Conservation (phyloP, 441 rosid species). For the Adansonia gregorii region DNA sequence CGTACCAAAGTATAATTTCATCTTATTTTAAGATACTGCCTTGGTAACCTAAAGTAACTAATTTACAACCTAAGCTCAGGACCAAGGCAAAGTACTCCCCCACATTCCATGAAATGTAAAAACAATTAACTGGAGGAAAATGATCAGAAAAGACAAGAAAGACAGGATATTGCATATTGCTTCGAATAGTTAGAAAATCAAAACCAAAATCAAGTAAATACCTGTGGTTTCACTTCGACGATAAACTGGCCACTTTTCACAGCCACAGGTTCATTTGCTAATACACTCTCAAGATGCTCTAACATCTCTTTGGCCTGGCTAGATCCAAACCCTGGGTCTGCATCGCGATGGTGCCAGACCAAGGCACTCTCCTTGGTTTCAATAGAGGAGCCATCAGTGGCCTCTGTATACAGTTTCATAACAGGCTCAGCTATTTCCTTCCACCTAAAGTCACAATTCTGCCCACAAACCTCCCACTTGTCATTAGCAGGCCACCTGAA, state of each 20-base stretch:
- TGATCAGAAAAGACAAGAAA: neutral
- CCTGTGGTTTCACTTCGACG: constrained; percentile 84
- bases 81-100: neutral
- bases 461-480: constrained; percentile 60
- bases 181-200: neutral
- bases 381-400: constrained; percentile 75
- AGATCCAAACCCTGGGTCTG: constrained; percentile 73
- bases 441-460: constrained; percentile 66
- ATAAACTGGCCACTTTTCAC: constrained; percentile 73
- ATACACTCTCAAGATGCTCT: constrained; percentile 76
- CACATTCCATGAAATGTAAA: neutral
- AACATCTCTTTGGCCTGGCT: constrained; percentile 78
- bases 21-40: neutral
- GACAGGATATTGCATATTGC: neutral
- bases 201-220: constrained; percentile 25
- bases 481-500: constrained; percentile 54
- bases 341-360: constrained; percentile 79
- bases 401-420: constrained; percentile 68
- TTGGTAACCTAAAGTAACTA: neutral
- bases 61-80: neutral
- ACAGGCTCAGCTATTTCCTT: constrained; percentile 70
- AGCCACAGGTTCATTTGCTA: constrained; percentile 71
- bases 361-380: constrained; percentile 74
- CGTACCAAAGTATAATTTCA: neutral
- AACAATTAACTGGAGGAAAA: neutral